Evolutionary conservation across 805 yeast genomes (phyloP).

Genomic region (Metschnikowia dekortorum): DNA sequence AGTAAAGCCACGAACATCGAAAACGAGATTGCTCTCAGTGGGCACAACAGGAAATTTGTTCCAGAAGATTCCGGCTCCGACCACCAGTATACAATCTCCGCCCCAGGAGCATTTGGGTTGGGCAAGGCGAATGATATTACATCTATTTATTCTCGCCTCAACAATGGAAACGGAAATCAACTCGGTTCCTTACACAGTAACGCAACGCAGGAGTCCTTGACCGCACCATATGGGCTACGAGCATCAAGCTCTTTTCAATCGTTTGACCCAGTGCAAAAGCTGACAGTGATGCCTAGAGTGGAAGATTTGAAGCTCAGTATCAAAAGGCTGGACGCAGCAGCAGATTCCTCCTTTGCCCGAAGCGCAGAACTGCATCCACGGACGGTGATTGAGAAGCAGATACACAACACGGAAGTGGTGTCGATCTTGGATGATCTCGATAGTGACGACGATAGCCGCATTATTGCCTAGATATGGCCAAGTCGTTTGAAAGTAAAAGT

Average conservation of each 20-base stretch:
- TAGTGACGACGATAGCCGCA: constrained; percentile 30
- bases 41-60: background rate
- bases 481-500: background rate
- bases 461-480: constrained; percentile 8
- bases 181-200: constrained; percentile 13
- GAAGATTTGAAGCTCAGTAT: constrained; percentile 14
- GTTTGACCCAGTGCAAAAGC: background rate
- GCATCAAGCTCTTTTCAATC: background rate
- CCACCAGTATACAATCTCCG: constrained; percentile 3
- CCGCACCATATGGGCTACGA: background rate
- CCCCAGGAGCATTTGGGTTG: constrained; percentile 24
- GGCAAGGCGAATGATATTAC: constrained; percentile 40
- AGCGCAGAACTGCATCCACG: constrained; percentile 15
- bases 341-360: constrained; percentile 3
- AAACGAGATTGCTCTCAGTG: constrained; percentile 1
- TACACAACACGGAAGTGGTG: constrained; percentile 28
- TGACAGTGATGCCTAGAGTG: constrained; percentile 12
- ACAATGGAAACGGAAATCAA: constrained; percentile 8
- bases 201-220: constrained; percentile 9
- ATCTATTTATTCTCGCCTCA: constrained; percentile 36
- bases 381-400: constrained; percentile 29
- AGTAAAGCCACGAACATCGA: background rate
- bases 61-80: constrained; percentile 1
- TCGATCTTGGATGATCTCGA: constrained; percentile 33
- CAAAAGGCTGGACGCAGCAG: constrained; percentile 5